These are phyloP conservation scores for Neodidymelliopsis sp. DNA, from an alignment of 2,329 filamentous ascomycete species.

Conservation along the genomic window DNA sequence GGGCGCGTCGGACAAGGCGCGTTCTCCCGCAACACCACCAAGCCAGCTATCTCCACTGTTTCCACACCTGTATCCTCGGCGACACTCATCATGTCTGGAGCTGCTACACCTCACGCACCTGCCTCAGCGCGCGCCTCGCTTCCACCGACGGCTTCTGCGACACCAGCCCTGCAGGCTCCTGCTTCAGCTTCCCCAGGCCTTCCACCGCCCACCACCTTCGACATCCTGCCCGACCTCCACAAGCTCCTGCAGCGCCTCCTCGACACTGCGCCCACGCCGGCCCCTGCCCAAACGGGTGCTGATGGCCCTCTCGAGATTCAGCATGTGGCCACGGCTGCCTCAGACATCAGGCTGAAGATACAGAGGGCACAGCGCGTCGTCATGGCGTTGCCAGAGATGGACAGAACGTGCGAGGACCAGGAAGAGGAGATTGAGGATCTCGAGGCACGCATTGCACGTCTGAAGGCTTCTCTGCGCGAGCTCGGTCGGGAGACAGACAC, in stretches of 20 bases:
- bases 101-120: constrained; percentile 43
- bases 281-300: constrained; percentile 32
- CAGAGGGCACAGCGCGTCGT: constrained; percentile 76
- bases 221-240: constrained; percentile 83
- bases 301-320: constrained; percentile 67
- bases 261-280: constrained; percentile 44
- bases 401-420: constrained; percentile 72
- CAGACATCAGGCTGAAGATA: constrained; percentile 81
- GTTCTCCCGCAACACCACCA: constrained; percentile 29
- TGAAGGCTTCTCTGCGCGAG: constrained; percentile 56
- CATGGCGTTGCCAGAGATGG: constrained; percentile 72
- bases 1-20: constrained; percentile 27
- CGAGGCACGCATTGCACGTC: constrained; percentile 68
- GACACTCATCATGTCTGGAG: constrained; percentile 40
- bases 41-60: constrained; percentile 18
- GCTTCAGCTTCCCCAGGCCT: constrained; percentile 63
- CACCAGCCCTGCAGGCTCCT: constrained; percentile 34
- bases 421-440: constrained; percentile 72
- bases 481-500: constrained; percentile 37
- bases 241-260: constrained; percentile 79
- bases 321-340: constrained; percentile 79
- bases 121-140: constrained; percentile 42
- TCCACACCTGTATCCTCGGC: constrained; percentile 7
- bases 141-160: constrained; percentile 41
- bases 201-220: constrained; percentile 82